phyloP scores from a whole-genome alignment of 192 early-diverging fungal species.

The Backusella circina region DNA sequence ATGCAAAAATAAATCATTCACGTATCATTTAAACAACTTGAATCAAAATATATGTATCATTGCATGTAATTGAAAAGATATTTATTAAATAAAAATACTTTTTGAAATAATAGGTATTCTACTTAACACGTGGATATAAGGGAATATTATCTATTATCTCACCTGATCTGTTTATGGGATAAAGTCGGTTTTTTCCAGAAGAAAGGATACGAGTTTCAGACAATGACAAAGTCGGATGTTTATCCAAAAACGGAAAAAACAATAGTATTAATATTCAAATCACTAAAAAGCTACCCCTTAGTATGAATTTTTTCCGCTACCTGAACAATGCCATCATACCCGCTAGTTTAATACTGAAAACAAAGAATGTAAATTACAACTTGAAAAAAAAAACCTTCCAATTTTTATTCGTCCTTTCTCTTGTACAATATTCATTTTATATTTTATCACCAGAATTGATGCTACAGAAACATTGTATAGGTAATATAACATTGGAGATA shows the following conservation, averaged over 20 bases:
- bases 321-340: background rate
- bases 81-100: background rate
- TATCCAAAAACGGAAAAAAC: background rate
- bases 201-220: background rate
- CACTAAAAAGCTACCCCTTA: background rate
- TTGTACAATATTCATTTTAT: background rate
- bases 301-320: background rate
- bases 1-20: background rate
- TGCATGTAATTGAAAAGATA: background rate
- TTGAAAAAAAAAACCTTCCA: background rate
- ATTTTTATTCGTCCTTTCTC: background rate
- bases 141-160: background rate
- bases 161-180: background rate
- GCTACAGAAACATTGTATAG: background rate
- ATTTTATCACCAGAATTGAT: background rate
- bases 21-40: background rate
- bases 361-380: background rate
- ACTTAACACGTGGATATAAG: background rate
- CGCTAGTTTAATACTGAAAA: slow-evolving; percentile 3
- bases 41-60: background rate
- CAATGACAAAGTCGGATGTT: background rate
- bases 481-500: background rate
- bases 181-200: background rate
- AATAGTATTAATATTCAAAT: background rate
- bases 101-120: background rate